Percentiles rank a stretch among this genome's conserved stretches.
Evolutionary conservation across 2,329 filamentous ascomycete genomes (phyloP).

Genomic region (Epichloe typhina): DNA sequence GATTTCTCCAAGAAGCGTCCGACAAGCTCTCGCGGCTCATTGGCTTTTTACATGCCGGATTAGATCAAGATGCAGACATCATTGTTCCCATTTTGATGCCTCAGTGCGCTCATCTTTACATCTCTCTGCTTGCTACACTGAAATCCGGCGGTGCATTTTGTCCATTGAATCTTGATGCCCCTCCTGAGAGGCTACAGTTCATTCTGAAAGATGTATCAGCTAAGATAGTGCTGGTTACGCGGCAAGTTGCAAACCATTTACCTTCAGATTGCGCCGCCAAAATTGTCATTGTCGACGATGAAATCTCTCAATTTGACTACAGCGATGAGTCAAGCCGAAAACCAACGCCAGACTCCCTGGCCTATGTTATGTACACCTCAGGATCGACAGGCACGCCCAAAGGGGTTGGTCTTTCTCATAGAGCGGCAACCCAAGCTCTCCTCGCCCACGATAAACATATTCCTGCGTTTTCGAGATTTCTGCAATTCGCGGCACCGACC

Average conservation of each 20-base stretch:
- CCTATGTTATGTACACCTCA: constrained; percentile 90
- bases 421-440: constrained; percentile 67
- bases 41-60: constrained; percentile 5
- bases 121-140: constrained; percentile 62
- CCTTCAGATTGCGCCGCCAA: constrained; percentile 18
- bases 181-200: constrained; percentile 63
- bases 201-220: constrained; percentile 69
- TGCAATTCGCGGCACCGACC: constrained; percentile 84
- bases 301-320: not conserved
- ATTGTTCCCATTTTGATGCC: constrained; percentile 66
- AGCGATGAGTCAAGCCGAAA: constrained; percentile 7
- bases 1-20: constrained; percentile 45
- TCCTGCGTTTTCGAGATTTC: constrained; percentile 62
- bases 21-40: constrained; percentile 41
- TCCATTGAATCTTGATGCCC: constrained; percentile 67
- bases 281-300: constrained; percentile 23
- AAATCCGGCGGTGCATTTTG: constrained; percentile 80
- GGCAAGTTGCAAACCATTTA: constrained; percentile 29
- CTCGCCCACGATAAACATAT: constrained; percentile 70
- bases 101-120: constrained; percentile 66
- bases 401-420: constrained; percentile 71
- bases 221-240: constrained; percentile 50
- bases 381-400: constrained; percentile 84
- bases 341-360: constrained; percentile 34
- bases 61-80: constrained; percentile 17